Evolutionary conservation across 495 filamentous ascomycete species (phyloP).

Genomic region (Amorphotheca resinae): DNA sequence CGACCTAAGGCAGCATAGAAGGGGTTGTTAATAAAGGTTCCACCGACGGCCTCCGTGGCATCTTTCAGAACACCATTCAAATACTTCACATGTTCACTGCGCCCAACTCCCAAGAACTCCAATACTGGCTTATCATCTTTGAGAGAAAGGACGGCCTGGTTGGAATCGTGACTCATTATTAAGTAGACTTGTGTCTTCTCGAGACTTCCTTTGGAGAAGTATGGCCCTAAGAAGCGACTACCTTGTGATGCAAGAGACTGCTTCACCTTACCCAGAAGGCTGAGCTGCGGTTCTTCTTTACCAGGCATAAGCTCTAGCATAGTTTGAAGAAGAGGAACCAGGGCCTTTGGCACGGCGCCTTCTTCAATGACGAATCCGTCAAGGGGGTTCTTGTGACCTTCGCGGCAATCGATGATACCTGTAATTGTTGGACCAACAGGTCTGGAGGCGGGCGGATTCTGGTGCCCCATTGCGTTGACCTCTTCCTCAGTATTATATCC

Average conservation of each 20-base stretch:
- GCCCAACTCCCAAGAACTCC: slow-evolving; percentile 43
- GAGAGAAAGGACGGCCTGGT: slow-evolving; percentile 47
- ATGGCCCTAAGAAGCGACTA: slow-evolving; percentile 43
- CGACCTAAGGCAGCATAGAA: slow-evolving; percentile 41
- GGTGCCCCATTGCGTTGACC: slow-evolving; percentile 43
- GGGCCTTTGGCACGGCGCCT: slow-evolving; percentile 45
- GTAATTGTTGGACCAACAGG: slow-evolving; percentile 55
- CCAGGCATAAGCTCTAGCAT: slow-evolving; percentile 45
- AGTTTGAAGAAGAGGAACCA: slow-evolving; percentile 41
- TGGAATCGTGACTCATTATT: slow-evolving; percentile 61
- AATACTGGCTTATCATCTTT: slow-evolving; percentile 47
- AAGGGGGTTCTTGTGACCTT: slow-evolving; percentile 37
- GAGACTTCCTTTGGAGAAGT: slow-evolving; percentile 38
- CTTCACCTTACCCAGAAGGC: slow-evolving; percentile 28
- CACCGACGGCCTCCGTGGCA: slow-evolving; percentile 43
- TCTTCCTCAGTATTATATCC: slow-evolving; percentile 47
- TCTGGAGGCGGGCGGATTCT: slow-evolving; percentile 32
- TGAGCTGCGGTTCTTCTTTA: slow-evolving; percentile 30
- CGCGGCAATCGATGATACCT: slow-evolving; percentile 49
- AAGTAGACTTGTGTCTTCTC: slow-evolving; percentile 52
- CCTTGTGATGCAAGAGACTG: slow-evolving; percentile 35
- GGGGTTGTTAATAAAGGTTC: slow-evolving; percentile 43
- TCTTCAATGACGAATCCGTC: slow-evolving; percentile 57
- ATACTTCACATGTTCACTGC: slow-evolving; percentile 39
- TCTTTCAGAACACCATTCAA: slow-evolving; percentile 38